Evolutionary conservation across 228 moss, liverwort and hornwort species (phyloP), one percentile per base, ranked within the genome.

Genomic region (Sphagnum fallax): DNA sequence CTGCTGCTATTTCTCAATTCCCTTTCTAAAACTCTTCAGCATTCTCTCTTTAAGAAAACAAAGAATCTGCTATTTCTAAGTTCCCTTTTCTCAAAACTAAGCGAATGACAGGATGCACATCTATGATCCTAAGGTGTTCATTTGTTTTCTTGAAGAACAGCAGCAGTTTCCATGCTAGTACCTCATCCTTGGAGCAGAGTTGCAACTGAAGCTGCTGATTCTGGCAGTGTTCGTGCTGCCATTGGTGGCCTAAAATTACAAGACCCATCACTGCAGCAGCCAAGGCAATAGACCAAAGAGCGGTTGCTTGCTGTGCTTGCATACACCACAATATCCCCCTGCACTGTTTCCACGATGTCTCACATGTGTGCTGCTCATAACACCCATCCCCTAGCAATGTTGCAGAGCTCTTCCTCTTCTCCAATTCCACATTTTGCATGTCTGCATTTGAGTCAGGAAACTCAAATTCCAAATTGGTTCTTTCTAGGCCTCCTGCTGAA

Each of bases 231-330:
- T 97, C 91, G 62, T 90, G 87, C 76, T 97, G 97, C 97, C 97
- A 97, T 68, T 91, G 90, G 67, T 97, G 93, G 63, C 97, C 97
- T 60, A 97, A 85, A 73, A 97, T 93, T 61, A 91, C 88, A 58
- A 97, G 78, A 60, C 97, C 97, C 93, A 93, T 93, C 73, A 97
- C 93, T 60, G 97, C 93, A 0, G 93, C 97, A 60, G 97, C 93
- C 61, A 97, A 76, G 5, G 97, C 97, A 60, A 97, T 80, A 64
- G 91, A 93, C 93, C 97, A 97, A 51, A 91, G 81, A 53, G 91
- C 88, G 70, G 85, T 91, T 49, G 90, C 90, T 72, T 93, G 93
- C 53, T 88, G 88, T 47, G 87, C 78, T 77, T 88, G 81, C 71
- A 83, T 80, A 76, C 84, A 86, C 81, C 89, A 89, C 63, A 85